Base-by-base conservation (phyloP, 2,329 filamentous ascomycete genomes). In the Colletotrichum plurivorum region DNA sequence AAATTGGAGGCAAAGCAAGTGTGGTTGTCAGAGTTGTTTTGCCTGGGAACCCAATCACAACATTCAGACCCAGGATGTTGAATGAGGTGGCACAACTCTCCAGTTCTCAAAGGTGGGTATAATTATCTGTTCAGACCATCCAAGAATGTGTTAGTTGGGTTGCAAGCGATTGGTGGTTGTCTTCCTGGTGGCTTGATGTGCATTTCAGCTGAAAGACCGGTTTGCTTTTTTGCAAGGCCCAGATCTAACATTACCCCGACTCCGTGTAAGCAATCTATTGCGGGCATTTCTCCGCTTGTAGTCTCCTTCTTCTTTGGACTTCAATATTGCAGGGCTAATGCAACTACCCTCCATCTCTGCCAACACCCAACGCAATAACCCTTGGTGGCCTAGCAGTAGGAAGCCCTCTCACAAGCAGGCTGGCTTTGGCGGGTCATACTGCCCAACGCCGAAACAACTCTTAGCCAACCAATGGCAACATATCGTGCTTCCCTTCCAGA, bases 151-250 rank as follows among this genome's bases (percentile, higher is more conserved):
- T 41, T 46, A 27, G 53, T 22, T 16, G 4, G 2, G 4, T 13
- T 45, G 4, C 3, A 57, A 12, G 55, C 10, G 60, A 64, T 68
- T 68, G 65, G 53, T 57, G 27, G 65, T 46, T 25, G 16, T 53
- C 20, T 5, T 2, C 12, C 20, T 18, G 45, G 25, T 43, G 31
- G 31, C 31, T 36, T 36, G 7, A 36, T 36, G 31, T 64, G 59
- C 64, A 64, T 49, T 53, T 67, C 64, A 67, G 53, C 64, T 63
- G 64, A 58, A 64, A 18, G 39, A 36, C 36, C 46, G 46, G 25
- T 31, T 68, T 58, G 46, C 60, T 52, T 58, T 25, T 58, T 39
- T 12, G 25, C 39, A 48, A 43, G 60, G 53, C 18, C 27, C 20
- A 53, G 60, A 22, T 36, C 55, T 27, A 53, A 31, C 25, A 48